These are phyloP conservation scores for Musa acuminata DNA, from an alignment of 176 grass and related monocot species.

Conservation along the genomic window DNA sequence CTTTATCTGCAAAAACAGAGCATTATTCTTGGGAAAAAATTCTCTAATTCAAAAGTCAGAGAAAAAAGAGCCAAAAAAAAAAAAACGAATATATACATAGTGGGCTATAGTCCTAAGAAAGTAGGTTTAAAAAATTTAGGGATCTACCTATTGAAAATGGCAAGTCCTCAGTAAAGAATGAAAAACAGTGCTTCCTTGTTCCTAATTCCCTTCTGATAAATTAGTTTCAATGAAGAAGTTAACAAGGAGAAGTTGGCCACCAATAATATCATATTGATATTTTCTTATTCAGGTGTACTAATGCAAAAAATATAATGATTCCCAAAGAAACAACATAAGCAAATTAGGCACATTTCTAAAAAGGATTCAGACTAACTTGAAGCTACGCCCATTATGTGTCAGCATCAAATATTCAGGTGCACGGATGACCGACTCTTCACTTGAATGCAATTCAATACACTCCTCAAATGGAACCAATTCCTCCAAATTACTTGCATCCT, in stretches of 20 bases:
- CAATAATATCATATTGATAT: background rate
- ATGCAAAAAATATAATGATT: background rate
- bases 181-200: no score
- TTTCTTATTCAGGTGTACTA: background rate
- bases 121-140: no score
- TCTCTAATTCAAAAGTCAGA: background rate
- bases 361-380: conserved; percentile 48
- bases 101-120: background rate
- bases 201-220: no score
- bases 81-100: background rate
- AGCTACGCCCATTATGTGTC: conserved; percentile 88
- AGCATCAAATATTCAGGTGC: conserved; percentile 81
- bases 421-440: conserved; percentile 51
- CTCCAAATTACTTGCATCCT: conserved; percentile 86
- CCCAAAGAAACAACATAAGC: background rate
- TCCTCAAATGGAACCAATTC: conserved; percentile 97
- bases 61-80: background rate
- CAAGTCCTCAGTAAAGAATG: no score
- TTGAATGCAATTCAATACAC: conserved; percentile 79
- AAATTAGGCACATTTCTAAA: background rate
- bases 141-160: no score
- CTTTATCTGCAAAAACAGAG: background rate
- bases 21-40: background rate
- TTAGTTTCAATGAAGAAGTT: no score
- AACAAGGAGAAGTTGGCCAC: no score